Conservation (phyloP, 1,284 basidiomycete species). For the Ceratobasidium sp. region DNA sequence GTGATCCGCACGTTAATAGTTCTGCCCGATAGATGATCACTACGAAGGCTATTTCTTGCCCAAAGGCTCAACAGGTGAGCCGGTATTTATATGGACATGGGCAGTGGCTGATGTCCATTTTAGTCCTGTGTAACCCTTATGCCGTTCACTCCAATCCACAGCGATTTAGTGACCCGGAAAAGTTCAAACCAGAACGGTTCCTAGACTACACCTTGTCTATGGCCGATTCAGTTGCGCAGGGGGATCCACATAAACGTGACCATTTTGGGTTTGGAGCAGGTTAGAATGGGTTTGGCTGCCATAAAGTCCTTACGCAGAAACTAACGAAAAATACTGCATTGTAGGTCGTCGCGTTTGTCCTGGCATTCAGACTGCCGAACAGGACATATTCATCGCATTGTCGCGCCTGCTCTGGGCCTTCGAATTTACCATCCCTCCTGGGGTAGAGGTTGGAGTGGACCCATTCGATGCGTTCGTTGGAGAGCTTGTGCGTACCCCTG, state of each 20-base stretch:
- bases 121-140: slow-evolving; percentile 21
- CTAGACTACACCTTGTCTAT: slow-evolving; percentile 69
- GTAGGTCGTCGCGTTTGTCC: slow-evolving; percentile 39
- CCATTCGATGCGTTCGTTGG: background rate
- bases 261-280: slow-evolving; percentile 43
- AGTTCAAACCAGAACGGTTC: slow-evolving; percentile 92
- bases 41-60: slow-evolving; percentile 32
- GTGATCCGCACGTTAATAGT: background rate
- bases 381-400: slow-evolving; percentile 32
- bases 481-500: background rate
- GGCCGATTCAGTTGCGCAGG: slow-evolving; percentile 28
- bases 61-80: slow-evolving; percentile 20
- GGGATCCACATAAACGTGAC: slow-evolving; percentile 22
- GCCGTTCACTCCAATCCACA: slow-evolving; percentile 64
- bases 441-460: background rate
- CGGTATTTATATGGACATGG: too few relatives aligned
- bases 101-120: too few relatives aligned
- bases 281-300: background rate
- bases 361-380: slow-evolving; percentile 32
- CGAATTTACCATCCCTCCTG: slow-evolving; percentile 20
- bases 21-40: slow-evolving; percentile 15
- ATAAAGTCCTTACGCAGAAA: background rate
- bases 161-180: slow-evolving; percentile 90
- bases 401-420: slow-evolving; percentile 42
- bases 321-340: background rate